Conservation (phyloP, 345 rosid species). For the Heritiera littoralis region DNA sequence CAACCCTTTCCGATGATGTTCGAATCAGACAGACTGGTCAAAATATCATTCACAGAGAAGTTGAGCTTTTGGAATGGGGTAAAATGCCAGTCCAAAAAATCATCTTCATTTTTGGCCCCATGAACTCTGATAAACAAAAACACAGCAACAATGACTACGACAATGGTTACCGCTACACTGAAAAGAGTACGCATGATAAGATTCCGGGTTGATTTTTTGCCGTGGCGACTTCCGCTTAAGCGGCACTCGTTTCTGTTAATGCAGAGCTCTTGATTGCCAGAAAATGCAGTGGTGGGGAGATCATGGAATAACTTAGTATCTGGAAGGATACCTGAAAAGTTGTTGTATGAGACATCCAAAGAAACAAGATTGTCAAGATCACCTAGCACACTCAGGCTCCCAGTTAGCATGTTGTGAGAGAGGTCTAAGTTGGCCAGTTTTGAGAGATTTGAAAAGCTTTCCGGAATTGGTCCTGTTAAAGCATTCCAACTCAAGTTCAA, state of each 20-base stretch:
- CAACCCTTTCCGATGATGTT: slow-evolving; percentile 64
- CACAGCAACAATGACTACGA: slow-evolving; percentile 38
- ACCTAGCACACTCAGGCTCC: slow-evolving; percentile 41
- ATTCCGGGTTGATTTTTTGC: slow-evolving; percentile 35
- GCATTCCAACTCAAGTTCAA: slow-evolving; percentile 67
- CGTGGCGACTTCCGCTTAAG: slow-evolving; percentile 23
- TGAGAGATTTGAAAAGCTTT: slow-evolving; percentile 52
- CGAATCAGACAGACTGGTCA: slow-evolving; percentile 50
- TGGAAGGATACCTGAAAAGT: slow-evolving; percentile 63
- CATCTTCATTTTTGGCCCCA: slow-evolving; percentile 39
- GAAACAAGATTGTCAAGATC: slow-evolving; percentile 65
- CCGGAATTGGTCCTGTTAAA: slow-evolving; percentile 58
- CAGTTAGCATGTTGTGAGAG: slow-evolving; percentile 56
- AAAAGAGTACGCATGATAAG: slow-evolving; percentile 45
- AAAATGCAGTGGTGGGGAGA: slow-evolving; percentile 47
- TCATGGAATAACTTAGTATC: slow-evolving; percentile 55
- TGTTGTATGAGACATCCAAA: slow-evolving; percentile 59
- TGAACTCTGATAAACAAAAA: slow-evolving; percentile 38
- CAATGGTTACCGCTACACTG: slow-evolving; percentile 37
- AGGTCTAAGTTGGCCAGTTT: slow-evolving; percentile 67
- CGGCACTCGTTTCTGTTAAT: slow-evolving; percentile 41
- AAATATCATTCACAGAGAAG: slow-evolving; percentile 52
- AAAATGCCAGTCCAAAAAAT: slow-evolving; percentile 52
- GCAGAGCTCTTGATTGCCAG: slow-evolving; percentile 58
- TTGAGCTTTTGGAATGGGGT: slow-evolving; percentile 69